These are phyloP conservation scores for Laburnicola sp. DNA, from an alignment of 2,329 filamentous ascomycete species.

Conservation along the genomic window DNA sequence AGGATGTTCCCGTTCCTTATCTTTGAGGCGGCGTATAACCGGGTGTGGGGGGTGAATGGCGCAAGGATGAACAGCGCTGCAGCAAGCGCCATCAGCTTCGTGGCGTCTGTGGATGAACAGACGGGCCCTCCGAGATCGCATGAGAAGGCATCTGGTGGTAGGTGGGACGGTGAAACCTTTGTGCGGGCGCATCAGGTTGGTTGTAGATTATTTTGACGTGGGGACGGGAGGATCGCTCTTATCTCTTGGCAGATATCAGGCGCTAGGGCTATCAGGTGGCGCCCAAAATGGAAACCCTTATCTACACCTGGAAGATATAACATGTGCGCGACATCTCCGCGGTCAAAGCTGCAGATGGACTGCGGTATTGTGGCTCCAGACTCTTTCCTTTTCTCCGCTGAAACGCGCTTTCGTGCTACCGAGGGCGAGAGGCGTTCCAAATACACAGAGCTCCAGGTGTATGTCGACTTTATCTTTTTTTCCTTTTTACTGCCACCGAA, in stretches of 20 bases:
- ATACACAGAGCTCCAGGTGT: background rate
- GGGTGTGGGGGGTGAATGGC: background rate
- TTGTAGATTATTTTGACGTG: constrained; percentile 24
- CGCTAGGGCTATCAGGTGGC: constrained; percentile 21
- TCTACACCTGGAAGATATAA: constrained; percentile 33
- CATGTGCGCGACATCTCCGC: constrained; percentile 37
- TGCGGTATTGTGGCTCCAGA: constrained; percentile 21
- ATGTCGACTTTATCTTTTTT: no score
- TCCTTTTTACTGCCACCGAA: no score
- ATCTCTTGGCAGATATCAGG: constrained; percentile 39
- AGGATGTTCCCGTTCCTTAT: constrained; percentile 27
- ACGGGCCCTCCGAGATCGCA: background rate
- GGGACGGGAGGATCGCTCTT: constrained; percentile 38
- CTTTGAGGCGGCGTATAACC: constrained; percentile 11
- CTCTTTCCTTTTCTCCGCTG: constrained; percentile 7
- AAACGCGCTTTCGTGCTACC: constrained; percentile 11
- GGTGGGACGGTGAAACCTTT: constrained; percentile 19
- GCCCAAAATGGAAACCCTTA: constrained; percentile 28
- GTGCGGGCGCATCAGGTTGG: constrained; percentile 22
- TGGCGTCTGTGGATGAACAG: background rate
- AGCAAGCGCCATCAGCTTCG: constrained; percentile 8
- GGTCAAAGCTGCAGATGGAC: constrained; percentile 29
- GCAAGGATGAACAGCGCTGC: constrained; percentile 5
- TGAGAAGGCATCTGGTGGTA: background rate
- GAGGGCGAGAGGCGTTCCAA: constrained; percentile 7